phyloP scores from a whole-genome alignment of 148 eudicot species.

The Persicaria maculosa region DNA sequence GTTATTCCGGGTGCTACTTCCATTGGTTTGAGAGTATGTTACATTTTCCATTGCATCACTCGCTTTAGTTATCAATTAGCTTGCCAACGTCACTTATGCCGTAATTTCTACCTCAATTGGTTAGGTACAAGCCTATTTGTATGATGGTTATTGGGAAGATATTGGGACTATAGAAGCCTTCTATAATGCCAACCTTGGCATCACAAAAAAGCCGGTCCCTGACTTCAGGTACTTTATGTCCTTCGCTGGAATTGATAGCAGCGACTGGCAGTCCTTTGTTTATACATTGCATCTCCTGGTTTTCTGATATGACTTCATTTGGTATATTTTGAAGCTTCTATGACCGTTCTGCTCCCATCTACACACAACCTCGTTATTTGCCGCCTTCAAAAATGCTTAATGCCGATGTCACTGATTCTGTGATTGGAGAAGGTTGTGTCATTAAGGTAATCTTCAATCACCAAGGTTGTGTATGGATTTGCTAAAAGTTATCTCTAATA shows the following conservation, averaged over 20 bases:
- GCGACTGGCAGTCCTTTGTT: not conserved
- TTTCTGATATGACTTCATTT: not conserved
- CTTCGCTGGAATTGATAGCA: not conserved
- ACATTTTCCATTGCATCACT: not conserved
- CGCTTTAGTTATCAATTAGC: not conserved
- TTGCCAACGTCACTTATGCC: not conserved
- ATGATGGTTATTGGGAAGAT: constrained; percentile 98
- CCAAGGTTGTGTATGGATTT: not conserved
- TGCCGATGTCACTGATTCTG: constrained; percentile 92
- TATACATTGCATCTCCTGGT: not conserved
- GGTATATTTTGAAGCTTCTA: constrained; percentile 57
- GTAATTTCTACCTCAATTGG: constrained; percentile 1
- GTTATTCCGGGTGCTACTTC: constrained; percentile 93
- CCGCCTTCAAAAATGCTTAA: constrained; percentile 99
- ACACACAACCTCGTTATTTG: constrained; percentile 94
- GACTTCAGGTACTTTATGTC: constrained; percentile 61
- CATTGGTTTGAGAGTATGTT: constrained; percentile 78
- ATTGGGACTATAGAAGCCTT: constrained; percentile 96
- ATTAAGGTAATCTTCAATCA: constrained; percentile 51
- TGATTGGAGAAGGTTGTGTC: constrained; percentile 95
- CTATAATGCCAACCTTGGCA: constrained; percentile 81
- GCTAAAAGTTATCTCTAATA: not conserved
- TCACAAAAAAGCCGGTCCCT: constrained; percentile 90
- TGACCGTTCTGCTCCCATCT: constrained; percentile 93
- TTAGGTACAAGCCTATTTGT: constrained; percentile 88